A percentile compares a stretch with the other conserved stretches of the same genome.
These are phyloP conservation scores for Sambucus nigra DNA, from an alignment of 129 eudicot species.

Conservation along the genomic window DNA sequence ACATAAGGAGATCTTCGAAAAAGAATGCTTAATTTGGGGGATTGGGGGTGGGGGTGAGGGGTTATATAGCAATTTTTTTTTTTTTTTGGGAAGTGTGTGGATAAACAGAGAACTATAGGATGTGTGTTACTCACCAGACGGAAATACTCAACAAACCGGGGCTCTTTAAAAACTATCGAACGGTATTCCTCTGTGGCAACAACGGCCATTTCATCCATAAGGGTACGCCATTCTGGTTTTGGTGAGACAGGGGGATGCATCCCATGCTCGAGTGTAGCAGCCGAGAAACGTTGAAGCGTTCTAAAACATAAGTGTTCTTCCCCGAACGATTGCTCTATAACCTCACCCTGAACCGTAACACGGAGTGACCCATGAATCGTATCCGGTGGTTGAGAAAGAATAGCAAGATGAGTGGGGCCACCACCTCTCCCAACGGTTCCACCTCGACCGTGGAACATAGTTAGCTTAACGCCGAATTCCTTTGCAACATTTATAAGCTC, in stretches of 20 bases:
- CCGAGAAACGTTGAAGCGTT: slow-evolving; percentile 86
- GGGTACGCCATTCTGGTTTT: slow-evolving; percentile 88
- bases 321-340: slow-evolving; percentile 93
- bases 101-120: too few relatives aligned
- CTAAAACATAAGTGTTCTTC: slow-evolving; percentile 96
- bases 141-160: slow-evolving; percentile 98
- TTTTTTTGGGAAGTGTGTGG: too few relatives aligned
- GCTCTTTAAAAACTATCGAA: slow-evolving; percentile 77
- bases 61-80: neutral
- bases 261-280: slow-evolving; percentile 98
- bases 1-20: too few relatives aligned
- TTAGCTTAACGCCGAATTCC: slow-evolving; percentile 77
- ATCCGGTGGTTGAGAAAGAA: slow-evolving; percentile 92
- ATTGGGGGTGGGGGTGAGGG: too few relatives aligned
- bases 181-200: slow-evolving; percentile 82
- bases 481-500: slow-evolving; percentile 91
- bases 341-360: slow-evolving; percentile 99
- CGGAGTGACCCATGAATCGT: slow-evolving; percentile 85
- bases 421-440: slow-evolving; percentile 99
- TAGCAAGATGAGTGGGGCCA: slow-evolving; percentile 96
- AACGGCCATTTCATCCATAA: slow-evolving; percentile 85
- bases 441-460: slow-evolving; percentile 98
- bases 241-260: slow-evolving; percentile 96
- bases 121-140: slow-evolving; percentile 64
- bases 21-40: too few relatives aligned